phyloP scores from a whole-genome alignment of 805 yeast species.

The Starmerella vaccinii region DNA sequence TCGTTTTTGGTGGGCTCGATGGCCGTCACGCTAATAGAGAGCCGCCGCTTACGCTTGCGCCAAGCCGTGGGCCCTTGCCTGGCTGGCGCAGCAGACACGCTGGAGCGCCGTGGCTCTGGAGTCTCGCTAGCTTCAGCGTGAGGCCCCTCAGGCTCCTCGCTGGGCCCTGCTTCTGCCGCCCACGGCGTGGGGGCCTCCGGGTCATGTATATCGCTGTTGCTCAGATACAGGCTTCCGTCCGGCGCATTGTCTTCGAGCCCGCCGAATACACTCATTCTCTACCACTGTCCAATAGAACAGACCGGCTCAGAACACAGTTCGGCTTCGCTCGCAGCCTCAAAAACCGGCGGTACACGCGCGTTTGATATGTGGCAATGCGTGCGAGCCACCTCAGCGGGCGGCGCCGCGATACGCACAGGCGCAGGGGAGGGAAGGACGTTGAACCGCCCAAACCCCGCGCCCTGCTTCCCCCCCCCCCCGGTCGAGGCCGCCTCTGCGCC shows the following conservation, averaged over 20 bases:
- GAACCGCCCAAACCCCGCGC: background rate
- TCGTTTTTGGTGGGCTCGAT: constrained; percentile 65
- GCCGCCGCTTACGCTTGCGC: constrained; percentile 30
- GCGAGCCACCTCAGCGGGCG: no score
- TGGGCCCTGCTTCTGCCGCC: background rate
- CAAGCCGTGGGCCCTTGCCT: background rate
- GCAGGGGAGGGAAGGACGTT: background rate
- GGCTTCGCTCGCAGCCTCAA: no score
- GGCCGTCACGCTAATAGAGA: constrained; percentile 50
- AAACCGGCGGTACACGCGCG: no score
- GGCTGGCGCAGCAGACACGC: background rate
- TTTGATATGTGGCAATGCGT: background rate
- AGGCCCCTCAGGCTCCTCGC: background rate
- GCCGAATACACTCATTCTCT: constrained; percentile 24
- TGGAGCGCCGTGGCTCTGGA: background rate
- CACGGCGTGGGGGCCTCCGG: background rate
- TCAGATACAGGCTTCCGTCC: constrained; percentile 19
- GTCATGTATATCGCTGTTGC: background rate
- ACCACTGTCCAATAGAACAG: background rate
- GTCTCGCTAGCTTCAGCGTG: background rate
- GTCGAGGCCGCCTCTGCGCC: no score
- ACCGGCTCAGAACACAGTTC: no score
- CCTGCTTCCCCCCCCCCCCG: background rate
- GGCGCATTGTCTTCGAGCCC: constrained; percentile 28
- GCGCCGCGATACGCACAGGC: background rate